These are phyloP conservation scores for Austroboletus novae-zelandiae DNA, from an alignment of 1,284 basidiomycete genomes.

Conservation along the genomic window DNA sequence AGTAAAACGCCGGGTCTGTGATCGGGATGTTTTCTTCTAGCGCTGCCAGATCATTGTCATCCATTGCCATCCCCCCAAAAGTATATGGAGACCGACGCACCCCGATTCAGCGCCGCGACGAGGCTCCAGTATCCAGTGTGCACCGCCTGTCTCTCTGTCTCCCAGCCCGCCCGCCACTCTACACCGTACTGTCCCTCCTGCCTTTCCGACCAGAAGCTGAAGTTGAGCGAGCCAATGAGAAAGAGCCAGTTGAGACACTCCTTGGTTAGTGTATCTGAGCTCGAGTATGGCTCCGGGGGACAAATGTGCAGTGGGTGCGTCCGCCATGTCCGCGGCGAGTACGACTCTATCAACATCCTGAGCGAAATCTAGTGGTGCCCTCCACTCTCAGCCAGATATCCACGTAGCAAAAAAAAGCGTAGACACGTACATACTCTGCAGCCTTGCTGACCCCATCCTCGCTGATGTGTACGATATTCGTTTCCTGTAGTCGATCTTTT, in stretches of 20 bases:
- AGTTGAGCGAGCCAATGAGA: slow-evolving; percentile 78
- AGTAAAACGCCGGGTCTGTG: slow-evolving; percentile 73
- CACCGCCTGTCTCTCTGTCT: slow-evolving; percentile 41
- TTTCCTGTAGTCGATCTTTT: slow-evolving; percentile 39
- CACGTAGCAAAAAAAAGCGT: not conserved
- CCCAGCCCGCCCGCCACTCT: slow-evolving; percentile 72
- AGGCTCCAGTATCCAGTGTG: slow-evolving; percentile 83
- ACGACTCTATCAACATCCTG: slow-evolving; percentile 58
- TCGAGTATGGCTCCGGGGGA: slow-evolving; percentile 59
- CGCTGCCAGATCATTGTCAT: slow-evolving; percentile 32
- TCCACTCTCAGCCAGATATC: slow-evolving; percentile 1
- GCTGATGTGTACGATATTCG: slow-evolving; percentile 56
- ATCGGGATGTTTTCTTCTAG: slow-evolving; percentile 69
- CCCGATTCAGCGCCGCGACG: slow-evolving; percentile 73
- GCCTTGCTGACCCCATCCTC: slow-evolving; percentile 55
- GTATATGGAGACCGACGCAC: slow-evolving; percentile 37
- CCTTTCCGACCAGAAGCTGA: slow-evolving; percentile 81
- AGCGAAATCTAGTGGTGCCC: slow-evolving; percentile 48
- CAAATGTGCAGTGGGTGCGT: slow-evolving; percentile 73
- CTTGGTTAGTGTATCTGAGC: slow-evolving; percentile 50
- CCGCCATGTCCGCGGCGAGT: slow-evolving; percentile 75
- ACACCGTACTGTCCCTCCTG: slow-evolving; percentile 69
- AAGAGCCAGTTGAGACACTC: slow-evolving; percentile 78
- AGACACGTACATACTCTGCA: slow-evolving; percentile 53
- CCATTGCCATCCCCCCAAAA: not conserved